phyloP scores from a whole-genome alignment of 2,329 filamentous ascomycete species.

The Gremmenia infestans region DNA sequence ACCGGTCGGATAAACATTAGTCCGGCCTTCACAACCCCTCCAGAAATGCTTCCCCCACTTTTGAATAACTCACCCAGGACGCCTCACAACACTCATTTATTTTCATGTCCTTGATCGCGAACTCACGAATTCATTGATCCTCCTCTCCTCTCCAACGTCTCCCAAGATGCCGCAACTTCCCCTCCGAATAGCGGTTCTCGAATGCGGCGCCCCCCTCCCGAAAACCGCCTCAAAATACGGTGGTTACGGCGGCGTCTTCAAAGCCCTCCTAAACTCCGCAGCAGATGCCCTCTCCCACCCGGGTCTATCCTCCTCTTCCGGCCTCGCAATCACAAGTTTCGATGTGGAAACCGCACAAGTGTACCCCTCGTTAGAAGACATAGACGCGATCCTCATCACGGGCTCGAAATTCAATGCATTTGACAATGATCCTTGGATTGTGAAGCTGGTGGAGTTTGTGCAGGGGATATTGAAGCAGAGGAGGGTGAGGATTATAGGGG shows the following conservation, averaged over 20 bases:
- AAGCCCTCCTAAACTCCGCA: slow-evolving; percentile 50
- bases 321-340: slow-evolving; percentile 36
- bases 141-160: no score
- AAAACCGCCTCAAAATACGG: slow-evolving; percentile 60
- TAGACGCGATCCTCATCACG: slow-evolving; percentile 81
- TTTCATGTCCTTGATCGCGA: not conserved
- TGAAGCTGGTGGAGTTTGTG: slow-evolving; percentile 66
- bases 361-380: slow-evolving; percentile 67
- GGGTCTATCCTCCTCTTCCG: slow-evolving; percentile 34
- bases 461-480: slow-evolving; percentile 52
- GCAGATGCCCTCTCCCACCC: slow-evolving; percentile 43
- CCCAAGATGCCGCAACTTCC: slow-evolving; percentile 25
- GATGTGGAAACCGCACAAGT: slow-evolving; percentile 47
- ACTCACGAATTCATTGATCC: not conserved
- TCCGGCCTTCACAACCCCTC: no score
- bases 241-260: slow-evolving; percentile 69
- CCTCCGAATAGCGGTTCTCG: slow-evolving; percentile 66
- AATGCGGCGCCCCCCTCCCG: slow-evolving; percentile 75
- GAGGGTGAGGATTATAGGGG: slow-evolving; percentile 66
- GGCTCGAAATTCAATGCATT: slow-evolving; percentile 72
- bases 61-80: not conserved
- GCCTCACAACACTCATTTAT: no score
- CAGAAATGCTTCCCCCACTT: not conserved
- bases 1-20: not conserved
- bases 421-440: slow-evolving; percentile 70